phyloP scores from a whole-genome alignment of 306 rosid species.

The Cyamopsis tetragonoloba region DNA sequence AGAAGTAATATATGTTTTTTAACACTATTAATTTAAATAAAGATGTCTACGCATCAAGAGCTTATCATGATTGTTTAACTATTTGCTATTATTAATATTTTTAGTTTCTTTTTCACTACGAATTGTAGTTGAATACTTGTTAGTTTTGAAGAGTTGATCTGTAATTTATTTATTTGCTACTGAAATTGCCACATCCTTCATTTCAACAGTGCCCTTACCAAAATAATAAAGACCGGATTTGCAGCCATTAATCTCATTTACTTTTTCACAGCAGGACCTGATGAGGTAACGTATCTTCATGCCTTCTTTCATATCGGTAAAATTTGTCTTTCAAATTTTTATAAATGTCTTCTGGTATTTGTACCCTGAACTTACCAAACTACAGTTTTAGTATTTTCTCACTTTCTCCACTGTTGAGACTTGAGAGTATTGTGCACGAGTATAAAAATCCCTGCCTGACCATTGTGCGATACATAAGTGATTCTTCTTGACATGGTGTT shows the following conservation, averaged over 20 bases:
- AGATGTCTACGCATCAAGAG: not conserved
- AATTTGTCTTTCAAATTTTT: not conserved
- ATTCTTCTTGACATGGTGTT: not conserved
- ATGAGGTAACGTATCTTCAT: constrained; percentile 62
- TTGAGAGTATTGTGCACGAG: not conserved
- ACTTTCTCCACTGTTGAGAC: not conserved
- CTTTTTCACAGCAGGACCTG: constrained; percentile 99
- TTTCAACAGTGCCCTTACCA: constrained; percentile 73
- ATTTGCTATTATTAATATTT: not conserved
- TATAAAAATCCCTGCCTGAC: not conserved
- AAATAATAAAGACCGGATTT: constrained; percentile 97
- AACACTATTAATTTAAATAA: not conserved
- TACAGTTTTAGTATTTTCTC: not conserved
- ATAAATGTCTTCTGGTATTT: not conserved
- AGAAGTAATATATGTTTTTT: not conserved
- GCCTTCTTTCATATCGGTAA: not conserved
- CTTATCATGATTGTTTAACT: not conserved
- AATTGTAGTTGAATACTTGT: not conserved
- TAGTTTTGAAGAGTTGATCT: not conserved
- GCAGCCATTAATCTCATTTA: constrained; percentile 95
- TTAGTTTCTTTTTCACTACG: not conserved
- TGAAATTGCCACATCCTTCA: constrained; percentile 27
- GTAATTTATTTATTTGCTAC: not conserved
- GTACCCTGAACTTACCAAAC: not conserved
- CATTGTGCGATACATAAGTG: not conserved